Base-by-base conservation (phyloP, 441 rosid species). In the California macrophylla region DNA sequence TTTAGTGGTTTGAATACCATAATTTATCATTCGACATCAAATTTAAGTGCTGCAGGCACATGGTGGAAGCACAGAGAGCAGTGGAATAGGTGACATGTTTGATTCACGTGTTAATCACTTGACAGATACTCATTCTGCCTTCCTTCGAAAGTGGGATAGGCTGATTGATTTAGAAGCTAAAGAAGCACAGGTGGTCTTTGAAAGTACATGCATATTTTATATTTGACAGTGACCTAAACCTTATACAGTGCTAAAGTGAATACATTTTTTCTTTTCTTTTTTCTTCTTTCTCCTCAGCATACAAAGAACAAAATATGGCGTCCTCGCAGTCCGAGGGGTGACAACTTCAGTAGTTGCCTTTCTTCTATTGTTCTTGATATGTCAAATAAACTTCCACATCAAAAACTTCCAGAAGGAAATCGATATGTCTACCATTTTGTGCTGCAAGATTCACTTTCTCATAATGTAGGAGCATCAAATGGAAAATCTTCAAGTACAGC, bases 91-190 rank as follows among this genome's bases (percentile, higher is more conserved):
- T 56, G 85, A 90, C 80, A 16, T 90, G 76, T 95, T 85, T 86
- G 87, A 87, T 77, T 74, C 85, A 66, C 85, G 66, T 72, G 87
- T 90, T 75, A 78, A 81, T 62, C 97, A 92, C 83, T 83, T 95
- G 72, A 87, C 90, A 71, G 23, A 79, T 74, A 76, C 80, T 71
- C 97, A 95, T 76, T 72, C 69, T 69, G 70, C 67, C 66, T 92
- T 95, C 76, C 88, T 95, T 38, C 81, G 76, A 72, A 89, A 81
- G 69, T 95, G 99, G 99, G 88, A 86, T 82, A 71, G 85, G 71
- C 78, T 92, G 77, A 87, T 92, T 65, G 97, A 92, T 78, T 83
- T 95, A 77, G 99, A 95, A 84, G 93, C 91, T 80, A 88, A 85
- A 80, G 96, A 88, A 78, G 83, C 84, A 79, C 88, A 87, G 95